These are phyloP conservation scores for Pholiota microspora DNA, from an alignment of 768 basidiomycete genomes.

Conservation along the genomic window DNA sequence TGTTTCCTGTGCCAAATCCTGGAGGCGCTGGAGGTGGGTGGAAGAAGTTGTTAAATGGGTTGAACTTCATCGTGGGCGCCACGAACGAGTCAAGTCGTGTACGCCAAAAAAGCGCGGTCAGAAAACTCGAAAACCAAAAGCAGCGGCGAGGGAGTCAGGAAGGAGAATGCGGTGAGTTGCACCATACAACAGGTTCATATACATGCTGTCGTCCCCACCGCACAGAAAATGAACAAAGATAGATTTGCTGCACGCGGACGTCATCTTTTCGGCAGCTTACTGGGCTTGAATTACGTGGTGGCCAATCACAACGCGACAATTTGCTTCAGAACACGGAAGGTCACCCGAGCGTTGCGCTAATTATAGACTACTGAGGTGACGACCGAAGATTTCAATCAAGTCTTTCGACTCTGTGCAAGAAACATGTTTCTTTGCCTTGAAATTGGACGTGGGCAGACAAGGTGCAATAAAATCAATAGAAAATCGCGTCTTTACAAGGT, in stretches of 20 bases:
- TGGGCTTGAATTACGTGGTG: neutral
- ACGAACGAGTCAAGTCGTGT: neutral
- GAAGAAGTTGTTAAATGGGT: too few relatives aligned
- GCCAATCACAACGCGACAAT: neutral
- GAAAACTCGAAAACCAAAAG: neutral
- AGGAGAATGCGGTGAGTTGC: neutral
- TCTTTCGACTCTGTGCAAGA: too few relatives aligned
- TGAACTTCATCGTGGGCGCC: slow-evolving; percentile 15
- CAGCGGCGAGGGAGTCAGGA: neutral
- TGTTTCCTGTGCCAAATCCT: slow-evolving; percentile 42
- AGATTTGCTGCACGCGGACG: neutral
- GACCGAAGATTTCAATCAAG: too few relatives aligned
- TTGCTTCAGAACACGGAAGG: neutral
- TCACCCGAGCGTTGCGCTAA: neutral
- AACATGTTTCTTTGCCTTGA: too few relatives aligned
- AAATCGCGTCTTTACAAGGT: too few relatives aligned
- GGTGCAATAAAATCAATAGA: too few relatives aligned
- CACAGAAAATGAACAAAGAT: neutral
- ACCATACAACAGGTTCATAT: neutral
- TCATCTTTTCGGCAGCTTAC: neutral
- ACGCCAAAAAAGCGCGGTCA: neutral
- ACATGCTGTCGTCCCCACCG: neutral
- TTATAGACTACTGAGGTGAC: neutral
- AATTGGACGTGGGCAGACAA: too few relatives aligned
- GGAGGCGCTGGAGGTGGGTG: slow-evolving; percentile 47